Evolutionary conservation across 495 filamentous ascomycete species (phyloP), one percentile per base, ranked within the genome.

Genomic region (Penicillium robsamsonii): DNA sequence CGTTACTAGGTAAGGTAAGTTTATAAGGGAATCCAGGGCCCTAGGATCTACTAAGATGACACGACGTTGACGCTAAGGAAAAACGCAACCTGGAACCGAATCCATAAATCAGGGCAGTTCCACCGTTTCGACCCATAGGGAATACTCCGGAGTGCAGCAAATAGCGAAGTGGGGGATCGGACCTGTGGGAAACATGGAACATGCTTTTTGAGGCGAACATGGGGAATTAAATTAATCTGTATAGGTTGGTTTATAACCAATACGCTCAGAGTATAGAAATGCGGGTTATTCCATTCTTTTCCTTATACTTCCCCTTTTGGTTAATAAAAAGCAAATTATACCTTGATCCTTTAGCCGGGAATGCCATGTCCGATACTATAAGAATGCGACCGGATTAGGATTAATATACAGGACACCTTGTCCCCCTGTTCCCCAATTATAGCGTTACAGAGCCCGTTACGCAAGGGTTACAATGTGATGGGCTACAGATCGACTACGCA

Each of bases 1-100:
- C 30, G 15, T 29, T 22, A 29, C 20, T 40, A 29, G 48, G 35
- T 40, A 59, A 50, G 52, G 52, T 22, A 17, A 25, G 44, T 20
- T 38, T 25, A 46, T 66, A 61, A 66, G 60, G 63, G 58, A 66
- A 66, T 63, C 60, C 61, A 66, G 61, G 66, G 63, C 50, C 44
- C 67, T 70, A 73, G 68, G 73, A 74, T 74, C 64, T 68, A 66
- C 66, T 74, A 66, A 69, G 64, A 74, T 73, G 71, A 71, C 73
- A 74, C 70, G 68, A 74, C 71, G 71, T 75, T 75, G 70, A 72
- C 70, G 67, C 69, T 69, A 68, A 70, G 24, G 58, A 66, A 56
- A 60, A 57, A 60, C 55, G 57, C 17, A 33, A 53, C 40, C 51
- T 53, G 52, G 43, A 54, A 54, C 57, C 60, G 33, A 50, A 54